A percentile compares a stretch with the other conserved stretches of the same genome.
phyloP scores from a whole-genome alignment of 768 basidiomycete genomes.

The Tricholomella constricta region DNA sequence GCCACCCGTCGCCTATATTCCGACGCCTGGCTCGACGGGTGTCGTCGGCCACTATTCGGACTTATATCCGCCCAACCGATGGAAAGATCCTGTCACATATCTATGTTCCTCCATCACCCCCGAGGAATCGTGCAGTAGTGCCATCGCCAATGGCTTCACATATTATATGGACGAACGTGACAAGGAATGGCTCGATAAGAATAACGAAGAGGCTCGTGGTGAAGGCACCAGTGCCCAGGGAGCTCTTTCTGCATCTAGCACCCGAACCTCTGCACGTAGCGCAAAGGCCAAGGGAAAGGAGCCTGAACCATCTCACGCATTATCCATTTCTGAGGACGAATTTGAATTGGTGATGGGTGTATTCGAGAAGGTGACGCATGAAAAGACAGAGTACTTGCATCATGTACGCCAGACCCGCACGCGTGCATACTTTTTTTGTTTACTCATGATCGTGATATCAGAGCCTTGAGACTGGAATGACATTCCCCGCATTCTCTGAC shows the following conservation, averaged over 20 bases:
- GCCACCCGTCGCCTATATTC: slow-evolving; percentile 73
- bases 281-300: slow-evolving; percentile 87
- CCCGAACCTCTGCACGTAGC: slow-evolving; percentile 61
- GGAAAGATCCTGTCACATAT: slow-evolving; percentile 78
- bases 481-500: slow-evolving; percentile 73
- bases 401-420: slow-evolving; percentile 59
- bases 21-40: slow-evolving; percentile 88
- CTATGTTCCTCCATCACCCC: slow-evolving; percentile 82
- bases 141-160: slow-evolving; percentile 71
- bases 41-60: slow-evolving; percentile 74
- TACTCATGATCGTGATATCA: slow-evolving; percentile 23
- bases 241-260: slow-evolving; percentile 47
- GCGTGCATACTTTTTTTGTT: background rate
- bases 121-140: slow-evolving; percentile 68
- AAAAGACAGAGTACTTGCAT: slow-evolving; percentile 86
- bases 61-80: slow-evolving; percentile 70
- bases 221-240: slow-evolving; percentile 85
- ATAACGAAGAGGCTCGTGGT: slow-evolving; percentile 83
- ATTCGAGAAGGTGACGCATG: slow-evolving; percentile 88
- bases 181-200: slow-evolving; percentile 90
- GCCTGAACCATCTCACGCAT: slow-evolving; percentile 60
- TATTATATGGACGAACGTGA: slow-evolving; percentile 98
- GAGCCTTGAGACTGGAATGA: slow-evolving; percentile 65
- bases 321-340: slow-evolving; percentile 81
- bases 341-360: slow-evolving; percentile 96